phyloP scores from a whole-genome alignment of 805 yeast species.

The Candida anglica region DNA sequence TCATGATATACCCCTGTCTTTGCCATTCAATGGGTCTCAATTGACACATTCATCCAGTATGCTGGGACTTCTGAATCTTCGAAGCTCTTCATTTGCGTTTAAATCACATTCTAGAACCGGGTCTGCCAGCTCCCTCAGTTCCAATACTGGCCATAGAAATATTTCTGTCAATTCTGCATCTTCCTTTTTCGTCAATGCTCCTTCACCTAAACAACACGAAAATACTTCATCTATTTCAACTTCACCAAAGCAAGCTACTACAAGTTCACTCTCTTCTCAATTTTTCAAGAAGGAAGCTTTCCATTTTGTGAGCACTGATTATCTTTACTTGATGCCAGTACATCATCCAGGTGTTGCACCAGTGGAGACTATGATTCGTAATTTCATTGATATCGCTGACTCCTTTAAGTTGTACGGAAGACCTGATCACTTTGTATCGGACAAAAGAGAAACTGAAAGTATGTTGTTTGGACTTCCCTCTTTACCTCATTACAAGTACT shows the following conservation, averaged over 20 bases:
- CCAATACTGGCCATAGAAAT: slow-evolving; percentile 8
- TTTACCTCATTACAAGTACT: slow-evolving; percentile 62
- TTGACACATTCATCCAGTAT: no score
- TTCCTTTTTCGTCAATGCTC: slow-evolving; percentile 27
- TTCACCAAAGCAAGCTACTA: background rate
- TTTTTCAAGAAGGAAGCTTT: slow-evolving; percentile 26
- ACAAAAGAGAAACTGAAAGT: slow-evolving; percentile 61
- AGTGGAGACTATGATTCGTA: slow-evolving; percentile 68
- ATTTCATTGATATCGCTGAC: slow-evolving; percentile 66
- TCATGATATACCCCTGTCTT: slow-evolving; percentile 8
- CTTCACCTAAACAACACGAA: slow-evolving; percentile 13
- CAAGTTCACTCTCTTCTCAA: slow-evolving; percentile 6
- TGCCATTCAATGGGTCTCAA: slow-evolving; percentile 11
- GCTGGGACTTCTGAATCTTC: slow-evolving; percentile 8
- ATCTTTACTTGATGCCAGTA: slow-evolving; percentile 67
- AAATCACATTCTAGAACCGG: slow-evolving; percentile 12
- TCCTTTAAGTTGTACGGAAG: slow-evolving; percentile 71
- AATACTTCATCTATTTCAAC: slow-evolving; percentile 3
- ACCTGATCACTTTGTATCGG: slow-evolving; percentile 69
- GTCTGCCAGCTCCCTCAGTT: slow-evolving; percentile 16
- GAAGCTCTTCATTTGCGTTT: slow-evolving; percentile 7
- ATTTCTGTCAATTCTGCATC: slow-evolving; percentile 16
- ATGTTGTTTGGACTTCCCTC: slow-evolving; percentile 73
- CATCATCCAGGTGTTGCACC: slow-evolving; percentile 69
- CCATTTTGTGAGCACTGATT: slow-evolving; percentile 29